Evolutionary conservation across 345 rosid species (phyloP).

Genomic region (Salix suchowensis): DNA sequence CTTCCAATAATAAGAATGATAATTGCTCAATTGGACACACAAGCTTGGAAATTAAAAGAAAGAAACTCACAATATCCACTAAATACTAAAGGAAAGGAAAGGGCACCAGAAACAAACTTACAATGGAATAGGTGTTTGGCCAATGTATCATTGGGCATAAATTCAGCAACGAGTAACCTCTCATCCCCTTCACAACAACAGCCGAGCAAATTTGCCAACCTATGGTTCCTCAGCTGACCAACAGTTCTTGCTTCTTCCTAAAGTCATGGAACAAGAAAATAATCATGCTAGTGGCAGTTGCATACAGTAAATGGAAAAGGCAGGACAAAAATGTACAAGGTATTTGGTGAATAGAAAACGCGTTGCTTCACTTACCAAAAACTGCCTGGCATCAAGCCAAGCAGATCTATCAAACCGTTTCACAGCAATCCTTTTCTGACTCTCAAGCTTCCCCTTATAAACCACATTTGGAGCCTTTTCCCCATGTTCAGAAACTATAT

Average conservation of each 20-base stretch:
- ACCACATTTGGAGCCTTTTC: slow-evolving; percentile 47
- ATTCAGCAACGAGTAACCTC: slow-evolving; percentile 43
- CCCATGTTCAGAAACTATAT: slow-evolving; percentile 48
- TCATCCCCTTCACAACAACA: slow-evolving; percentile 49
- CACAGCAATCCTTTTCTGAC: slow-evolving; percentile 38
- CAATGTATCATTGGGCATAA: slow-evolving; percentile 45
- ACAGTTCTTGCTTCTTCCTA: slow-evolving; percentile 48
- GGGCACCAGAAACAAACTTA: slow-evolving; percentile 18
- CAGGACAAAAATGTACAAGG: background rate
- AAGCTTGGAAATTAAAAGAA: background rate
- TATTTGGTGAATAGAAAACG: background rate
- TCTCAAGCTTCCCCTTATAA: slow-evolving; percentile 41
- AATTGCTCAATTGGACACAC: background rate
- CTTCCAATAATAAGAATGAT: background rate
- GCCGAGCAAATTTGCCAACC: slow-evolving; percentile 45
- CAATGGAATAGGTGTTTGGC: slow-evolving; percentile 50
- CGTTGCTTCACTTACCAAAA: slow-evolving; percentile 26
- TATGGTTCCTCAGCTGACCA: slow-evolving; percentile 41
- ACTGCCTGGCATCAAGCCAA: slow-evolving; percentile 44
- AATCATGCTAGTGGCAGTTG: background rate
- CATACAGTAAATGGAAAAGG: background rate
- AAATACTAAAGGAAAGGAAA: background rate
- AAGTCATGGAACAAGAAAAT: slow-evolving; percentile 2
- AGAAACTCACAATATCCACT: background rate
- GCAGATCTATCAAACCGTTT: slow-evolving; percentile 42